A percentile compares a stretch with the other conserved stretches of the same genome.
phyloP scores from a whole-genome alignment of 192 early-diverging fungal genomes.

The Coemansia reversa region DNA sequence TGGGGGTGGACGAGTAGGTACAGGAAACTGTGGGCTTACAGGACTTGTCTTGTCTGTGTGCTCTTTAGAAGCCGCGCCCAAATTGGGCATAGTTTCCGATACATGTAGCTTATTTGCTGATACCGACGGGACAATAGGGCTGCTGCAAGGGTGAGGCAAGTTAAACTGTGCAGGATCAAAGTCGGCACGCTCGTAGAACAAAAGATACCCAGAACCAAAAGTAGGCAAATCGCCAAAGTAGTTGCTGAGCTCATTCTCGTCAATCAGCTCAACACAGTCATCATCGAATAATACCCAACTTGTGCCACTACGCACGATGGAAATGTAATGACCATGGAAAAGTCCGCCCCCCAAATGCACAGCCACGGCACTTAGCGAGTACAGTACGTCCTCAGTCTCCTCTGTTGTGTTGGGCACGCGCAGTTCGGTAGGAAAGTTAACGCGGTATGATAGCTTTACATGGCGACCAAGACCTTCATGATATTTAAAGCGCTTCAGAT shows the following conservation, averaged over 20 bases:
- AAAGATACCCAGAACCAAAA: slow-evolving; percentile 75
- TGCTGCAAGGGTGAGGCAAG: slow-evolving; percentile 20
- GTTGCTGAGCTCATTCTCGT: slow-evolving; percentile 72
- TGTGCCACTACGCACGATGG: slow-evolving; percentile 80
- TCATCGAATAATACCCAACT: slow-evolving; percentile 97
- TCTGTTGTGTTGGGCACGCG: slow-evolving; percentile 93
- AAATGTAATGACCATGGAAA: slow-evolving; percentile 95
- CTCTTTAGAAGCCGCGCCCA: background rate
- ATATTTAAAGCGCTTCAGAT: slow-evolving; percentile 98
- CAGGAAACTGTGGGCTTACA: slow-evolving; percentile 14
- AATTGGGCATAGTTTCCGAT: slow-evolving; percentile 33
- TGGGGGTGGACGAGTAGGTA: slow-evolving; percentile 44
- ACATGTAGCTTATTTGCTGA: slow-evolving; percentile 7
- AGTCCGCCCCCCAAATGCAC: slow-evolving; percentile 96
- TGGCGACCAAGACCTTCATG: slow-evolving; percentile 88
- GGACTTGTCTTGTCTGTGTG: background rate
- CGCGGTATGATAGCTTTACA: slow-evolving; percentile 92
- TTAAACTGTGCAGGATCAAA: slow-evolving; percentile 48
- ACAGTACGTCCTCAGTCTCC: slow-evolving; percentile 83
- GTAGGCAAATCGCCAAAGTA: slow-evolving; percentile 78
- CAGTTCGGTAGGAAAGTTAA: slow-evolving; percentile 92
- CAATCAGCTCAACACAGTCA: slow-evolving; percentile 84
- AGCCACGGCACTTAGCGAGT: slow-evolving; percentile 85
- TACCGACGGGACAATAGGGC: background rate
- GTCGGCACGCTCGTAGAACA: slow-evolving; percentile 70